A percentile compares a stretch with the other conserved stretches of the same genome.
Evolutionary conservation across 2,329 filamentous ascomycete genomes (phyloP).

Genomic region (Fusarium sp.): DNA sequence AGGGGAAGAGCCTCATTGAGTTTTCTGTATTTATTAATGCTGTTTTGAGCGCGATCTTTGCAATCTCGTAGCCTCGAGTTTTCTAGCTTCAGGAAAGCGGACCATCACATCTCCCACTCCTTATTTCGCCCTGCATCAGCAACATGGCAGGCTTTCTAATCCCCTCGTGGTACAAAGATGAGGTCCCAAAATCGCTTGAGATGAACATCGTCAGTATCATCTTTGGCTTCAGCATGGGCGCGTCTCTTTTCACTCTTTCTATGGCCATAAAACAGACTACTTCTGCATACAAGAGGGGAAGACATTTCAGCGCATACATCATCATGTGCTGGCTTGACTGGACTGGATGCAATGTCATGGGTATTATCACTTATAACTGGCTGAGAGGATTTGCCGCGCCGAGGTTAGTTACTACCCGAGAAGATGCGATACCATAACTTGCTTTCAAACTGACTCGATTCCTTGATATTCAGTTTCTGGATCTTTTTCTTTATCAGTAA

Average conservation of each 20-base stretch:
- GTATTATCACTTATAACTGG: slow-evolving; percentile 31
- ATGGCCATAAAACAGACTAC: slow-evolving; percentile 19
- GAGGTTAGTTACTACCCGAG: slow-evolving; percentile 3
- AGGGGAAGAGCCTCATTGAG: too few species aligned
- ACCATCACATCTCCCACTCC: too few species aligned
- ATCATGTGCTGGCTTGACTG: slow-evolving; percentile 41
- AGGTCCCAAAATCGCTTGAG: slow-evolving; percentile 15
- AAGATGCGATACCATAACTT: accelerated
- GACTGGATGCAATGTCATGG: slow-evolving; percentile 38
- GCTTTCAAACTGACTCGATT: background rate
- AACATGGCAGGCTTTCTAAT: slow-evolving; percentile 38
- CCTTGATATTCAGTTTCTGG: slow-evolving; percentile 17
- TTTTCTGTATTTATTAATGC: too few species aligned
- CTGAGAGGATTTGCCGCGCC: slow-evolving; percentile 9
- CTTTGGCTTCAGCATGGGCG: slow-evolving; percentile 38
- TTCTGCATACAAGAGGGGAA: slow-evolving; percentile 20
- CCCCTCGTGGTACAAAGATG: slow-evolving; percentile 29
- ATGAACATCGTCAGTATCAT: slow-evolving; percentile 36
- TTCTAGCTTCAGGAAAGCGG: too few species aligned
- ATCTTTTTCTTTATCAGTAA: slow-evolving; percentile 41
- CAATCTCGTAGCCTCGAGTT: too few species aligned
- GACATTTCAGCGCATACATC: slow-evolving; percentile 29
- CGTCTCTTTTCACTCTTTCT: slow-evolving; percentile 26
- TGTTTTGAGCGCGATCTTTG: too few species aligned
- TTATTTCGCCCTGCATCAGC: background rate